Conservation (phyloP, 345 rosid genomes). For the Arabis hirsuta region DNA sequence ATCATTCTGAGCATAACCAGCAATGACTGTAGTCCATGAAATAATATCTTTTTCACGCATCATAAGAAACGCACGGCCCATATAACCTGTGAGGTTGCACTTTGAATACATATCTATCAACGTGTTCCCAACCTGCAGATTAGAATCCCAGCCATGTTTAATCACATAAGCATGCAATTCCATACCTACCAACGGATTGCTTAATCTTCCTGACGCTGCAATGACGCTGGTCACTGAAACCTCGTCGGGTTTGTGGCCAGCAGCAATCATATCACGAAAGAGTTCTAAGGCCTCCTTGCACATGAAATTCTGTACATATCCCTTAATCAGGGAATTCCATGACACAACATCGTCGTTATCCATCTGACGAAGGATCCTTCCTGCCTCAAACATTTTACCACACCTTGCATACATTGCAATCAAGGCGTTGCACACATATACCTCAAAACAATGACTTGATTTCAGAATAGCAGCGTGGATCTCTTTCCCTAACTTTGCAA, state of each 20-base stretch:
- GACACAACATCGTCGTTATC: conserved; percentile 58
- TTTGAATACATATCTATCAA: conserved; percentile 81
- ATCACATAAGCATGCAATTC: conserved; percentile 78
- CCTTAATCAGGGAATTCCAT: conserved; percentile 70
- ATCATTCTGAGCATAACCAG: conserved; percentile 73
- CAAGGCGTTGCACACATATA: conserved; percentile 72
- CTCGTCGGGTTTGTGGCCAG: conserved; percentile 59
- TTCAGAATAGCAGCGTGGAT: conserved; percentile 71
- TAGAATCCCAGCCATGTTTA: conserved; percentile 57
- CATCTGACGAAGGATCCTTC: conserved; percentile 46
- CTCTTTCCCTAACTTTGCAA: conserved; percentile 62
- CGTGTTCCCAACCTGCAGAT: conserved; percentile 70
- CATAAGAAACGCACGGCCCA: conserved; percentile 57
- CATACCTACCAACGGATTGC: conserved; percentile 64
- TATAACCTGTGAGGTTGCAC: conserved; percentile 59
- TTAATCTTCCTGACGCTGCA: conserved; percentile 65
- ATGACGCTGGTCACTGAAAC: conserved; percentile 59
- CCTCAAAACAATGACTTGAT: conserved; percentile 47
- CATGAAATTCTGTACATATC: conserved; percentile 64
- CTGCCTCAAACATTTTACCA: conserved; percentile 57
- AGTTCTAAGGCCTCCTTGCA: conserved; percentile 56
- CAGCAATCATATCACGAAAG: conserved; percentile 53
- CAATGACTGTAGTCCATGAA: conserved; percentile 82
- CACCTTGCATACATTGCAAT: conserved; percentile 68
- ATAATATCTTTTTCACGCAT: conserved; percentile 66